Conservation (phyloP, 2,329 filamentous ascomycete species). For the Zymoseptoria pseudotritici region DNA sequence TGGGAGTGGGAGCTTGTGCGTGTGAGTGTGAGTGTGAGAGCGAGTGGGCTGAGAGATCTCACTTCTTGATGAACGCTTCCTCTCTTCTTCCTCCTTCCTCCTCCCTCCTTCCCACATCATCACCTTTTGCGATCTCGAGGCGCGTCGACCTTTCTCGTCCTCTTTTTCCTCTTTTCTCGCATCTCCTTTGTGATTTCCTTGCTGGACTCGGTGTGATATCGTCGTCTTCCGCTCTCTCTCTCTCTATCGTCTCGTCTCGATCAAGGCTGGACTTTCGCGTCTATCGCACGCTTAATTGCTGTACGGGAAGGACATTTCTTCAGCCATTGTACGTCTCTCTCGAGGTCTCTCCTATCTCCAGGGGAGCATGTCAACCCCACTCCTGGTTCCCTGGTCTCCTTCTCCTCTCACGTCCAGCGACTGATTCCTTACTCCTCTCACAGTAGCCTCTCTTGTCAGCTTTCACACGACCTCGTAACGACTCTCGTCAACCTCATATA, state of each 20-base stretch:
- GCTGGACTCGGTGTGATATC: constrained; percentile 4
- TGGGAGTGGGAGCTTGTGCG: not conserved
- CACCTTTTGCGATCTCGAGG: not conserved
- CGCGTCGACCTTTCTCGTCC: constrained; percentile 4
- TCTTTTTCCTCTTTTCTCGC: constrained; percentile 22
- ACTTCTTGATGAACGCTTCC: no score
- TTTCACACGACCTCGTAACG: constrained; percentile 10
- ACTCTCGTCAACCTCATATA: constrained; percentile 30
- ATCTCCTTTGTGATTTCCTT: constrained; percentile 20
- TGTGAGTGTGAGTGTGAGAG: no score
- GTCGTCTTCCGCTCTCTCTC: not conserved
- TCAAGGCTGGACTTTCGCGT: not conserved
- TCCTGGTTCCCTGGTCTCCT: constrained; percentile 4
- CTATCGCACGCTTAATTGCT: not conserved
- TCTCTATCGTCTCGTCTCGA: not conserved
- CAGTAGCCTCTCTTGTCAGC: constrained; percentile 1
- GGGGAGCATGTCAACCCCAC: constrained; percentile 2
- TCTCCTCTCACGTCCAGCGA: constrained; percentile 4
- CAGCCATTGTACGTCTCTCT: not conserved
- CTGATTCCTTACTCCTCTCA: constrained; percentile 13
- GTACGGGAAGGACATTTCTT: not conserved
- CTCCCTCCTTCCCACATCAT: not conserved
- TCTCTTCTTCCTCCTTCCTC: no score
- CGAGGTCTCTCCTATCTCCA: not conserved
- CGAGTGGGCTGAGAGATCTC: no score